phyloP scores from a whole-genome alignment of 2,329 filamentous ascomycete species.

The Scedosporium apiospermum region DNA sequence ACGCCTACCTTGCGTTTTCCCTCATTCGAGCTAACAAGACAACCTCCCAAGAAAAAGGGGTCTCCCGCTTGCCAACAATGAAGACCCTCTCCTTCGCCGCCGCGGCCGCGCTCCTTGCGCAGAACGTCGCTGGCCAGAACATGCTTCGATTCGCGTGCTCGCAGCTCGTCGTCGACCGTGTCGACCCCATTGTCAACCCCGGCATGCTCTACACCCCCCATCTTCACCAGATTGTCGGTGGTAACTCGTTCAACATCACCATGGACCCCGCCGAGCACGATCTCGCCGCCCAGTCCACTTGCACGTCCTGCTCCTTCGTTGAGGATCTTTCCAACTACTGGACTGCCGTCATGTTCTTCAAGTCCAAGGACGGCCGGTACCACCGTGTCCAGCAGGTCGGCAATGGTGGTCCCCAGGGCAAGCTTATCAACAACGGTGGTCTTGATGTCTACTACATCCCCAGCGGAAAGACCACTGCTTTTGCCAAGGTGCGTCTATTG shows the following conservation, averaged over 20 bases:
- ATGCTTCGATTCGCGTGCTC: slow-evolving; percentile 39
- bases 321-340: slow-evolving; percentile 25
- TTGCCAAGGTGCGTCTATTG: slow-evolving; percentile 21
- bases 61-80: neutral
- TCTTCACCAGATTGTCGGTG: slow-evolving; percentile 36
- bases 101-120: slow-evolving; percentile 3
- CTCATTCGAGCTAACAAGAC: neutral
- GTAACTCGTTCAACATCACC: slow-evolving; percentile 35
- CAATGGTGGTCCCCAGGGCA: slow-evolving; percentile 32
- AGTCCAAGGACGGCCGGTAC: slow-evolving; percentile 20
- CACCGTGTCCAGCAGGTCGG: slow-evolving; percentile 24
- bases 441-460: slow-evolving; percentile 34
- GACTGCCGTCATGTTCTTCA: slow-evolving; percentile 24
- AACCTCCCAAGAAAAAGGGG: neutral
- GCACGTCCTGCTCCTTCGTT: slow-evolving; percentile 25
- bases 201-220: slow-evolving; percentile 34
- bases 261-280: slow-evolving; percentile 24
- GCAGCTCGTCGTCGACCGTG: slow-evolving; percentile 35
- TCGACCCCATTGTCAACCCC: slow-evolving; percentile 35
- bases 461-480: slow-evolving; percentile 30
- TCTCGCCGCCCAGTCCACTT: slow-evolving; percentile 22
- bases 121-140: slow-evolving; percentile 17
- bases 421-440: slow-evolving; percentile 32
- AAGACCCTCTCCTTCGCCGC: slow-evolving; percentile 4
- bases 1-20: neutral